Evolutionary conservation across 257 asterid genomes (phyloP).

Genomic region (Gentiana straminea): DNA sequence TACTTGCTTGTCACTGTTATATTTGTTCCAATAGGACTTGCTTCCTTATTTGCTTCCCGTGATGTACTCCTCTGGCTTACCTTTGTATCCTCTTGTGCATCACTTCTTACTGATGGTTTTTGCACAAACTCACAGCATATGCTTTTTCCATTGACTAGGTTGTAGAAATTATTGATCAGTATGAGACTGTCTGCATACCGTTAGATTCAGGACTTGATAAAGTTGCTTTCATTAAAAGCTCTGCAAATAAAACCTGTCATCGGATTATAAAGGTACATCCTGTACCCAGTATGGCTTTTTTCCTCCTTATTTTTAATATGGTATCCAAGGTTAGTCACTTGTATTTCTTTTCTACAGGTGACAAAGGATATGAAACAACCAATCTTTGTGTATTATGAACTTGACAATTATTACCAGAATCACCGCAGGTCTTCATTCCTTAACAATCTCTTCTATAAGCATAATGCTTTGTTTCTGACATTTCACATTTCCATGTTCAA

Average conservation of each 20-base stretch:
- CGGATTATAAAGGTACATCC: constrained; percentile 28
- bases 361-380: constrained; percentile 39
- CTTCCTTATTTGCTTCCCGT: constrained; percentile 67
- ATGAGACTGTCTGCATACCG: constrained; percentile 44
- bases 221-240: constrained; percentile 28
- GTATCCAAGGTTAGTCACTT: background rate
- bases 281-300: background rate
- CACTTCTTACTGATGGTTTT: background rate
- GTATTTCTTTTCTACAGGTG: constrained; percentile 21
- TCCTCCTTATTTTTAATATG: background rate
- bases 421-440: constrained; percentile 48
- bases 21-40: constrained; percentile 85
- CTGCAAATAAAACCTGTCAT: constrained; percentile 27
- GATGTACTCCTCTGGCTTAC: constrained; percentile 25
- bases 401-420: constrained; percentile 55
- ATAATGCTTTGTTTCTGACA: too few relatives aligned
- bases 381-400: constrained; percentile 51
- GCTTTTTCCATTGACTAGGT: constrained; percentile 21
- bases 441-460: too few relatives aligned
- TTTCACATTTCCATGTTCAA: too few relatives aligned
- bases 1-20: constrained; percentile 62
- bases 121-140: background rate
- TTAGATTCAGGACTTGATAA: constrained; percentile 18
- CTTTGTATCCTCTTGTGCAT: background rate
- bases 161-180: constrained; percentile 50